Percentiles rank a stretch among this genome's conserved stretches.
Evolutionary conservation across 83 land plant species (phyloP).

Genomic region (Thuja plicata): DNA sequence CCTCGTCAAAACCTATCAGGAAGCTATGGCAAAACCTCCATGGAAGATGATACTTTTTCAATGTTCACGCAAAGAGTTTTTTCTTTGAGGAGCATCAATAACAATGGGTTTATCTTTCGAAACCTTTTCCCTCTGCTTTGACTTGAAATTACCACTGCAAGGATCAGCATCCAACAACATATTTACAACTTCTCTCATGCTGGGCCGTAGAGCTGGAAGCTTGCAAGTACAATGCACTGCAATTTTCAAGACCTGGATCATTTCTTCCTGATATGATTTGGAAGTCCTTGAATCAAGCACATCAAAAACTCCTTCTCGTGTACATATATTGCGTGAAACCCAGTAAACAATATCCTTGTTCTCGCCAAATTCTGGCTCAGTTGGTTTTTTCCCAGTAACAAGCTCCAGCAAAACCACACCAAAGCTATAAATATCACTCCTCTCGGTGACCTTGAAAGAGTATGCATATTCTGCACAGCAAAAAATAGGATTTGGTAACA

Average conservation of each 20-base stretch:
- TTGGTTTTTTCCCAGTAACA: slow-evolving; percentile 43
- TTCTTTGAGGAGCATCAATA: not conserved
- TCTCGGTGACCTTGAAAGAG: slow-evolving; percentile 51
- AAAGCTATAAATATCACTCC: slow-evolving; percentile 58
- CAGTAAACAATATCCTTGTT: slow-evolving; percentile 57
- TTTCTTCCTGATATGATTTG: slow-evolving; percentile 29
- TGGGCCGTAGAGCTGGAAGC: slow-evolving; percentile 35
- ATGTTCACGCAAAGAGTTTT: not conserved
- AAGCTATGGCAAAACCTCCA: not conserved
- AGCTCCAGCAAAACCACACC: slow-evolving; percentile 65
- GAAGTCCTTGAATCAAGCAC: slow-evolving; percentile 38
- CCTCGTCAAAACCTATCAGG: not conserved
- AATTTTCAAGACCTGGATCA: slow-evolving; percentile 34
- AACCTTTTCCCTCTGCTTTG: not conserved
- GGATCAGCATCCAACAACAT: slow-evolving; percentile 50
- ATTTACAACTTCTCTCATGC: slow-evolving; percentile 59
- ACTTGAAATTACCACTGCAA: not conserved
- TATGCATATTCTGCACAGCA: slow-evolving; percentile 24
- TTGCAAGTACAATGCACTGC: slow-evolving; percentile 46
- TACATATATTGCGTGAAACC: slow-evolving; percentile 27
- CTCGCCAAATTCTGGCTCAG: slow-evolving; percentile 54
- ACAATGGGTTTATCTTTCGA: not conserved
- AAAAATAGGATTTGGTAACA: not conserved
- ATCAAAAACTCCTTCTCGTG: slow-evolving; percentile 13
- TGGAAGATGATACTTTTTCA: not conserved